These are phyloP conservation scores for Alternaria viburni DNA, from an alignment of 2,329 filamentous ascomycete genomes.

Conservation along the genomic window DNA sequence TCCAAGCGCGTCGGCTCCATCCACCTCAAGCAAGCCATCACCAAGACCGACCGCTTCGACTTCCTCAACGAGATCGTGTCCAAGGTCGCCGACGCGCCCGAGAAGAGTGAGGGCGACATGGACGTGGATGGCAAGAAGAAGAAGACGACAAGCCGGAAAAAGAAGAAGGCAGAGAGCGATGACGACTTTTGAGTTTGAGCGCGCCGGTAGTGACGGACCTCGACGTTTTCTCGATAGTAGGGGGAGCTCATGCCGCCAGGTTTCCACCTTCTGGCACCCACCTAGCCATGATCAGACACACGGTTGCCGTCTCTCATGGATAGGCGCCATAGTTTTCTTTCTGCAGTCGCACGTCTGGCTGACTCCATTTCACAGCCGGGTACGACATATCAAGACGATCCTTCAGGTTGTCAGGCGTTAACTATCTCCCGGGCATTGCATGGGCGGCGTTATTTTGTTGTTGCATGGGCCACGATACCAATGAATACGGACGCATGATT, in stretches of 20 bases:
- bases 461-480: constrained; percentile 26
- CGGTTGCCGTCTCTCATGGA: neutral
- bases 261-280: neutral
- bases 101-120: constrained; percentile 56
- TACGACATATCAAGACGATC: neutral
- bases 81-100: constrained; percentile 74
- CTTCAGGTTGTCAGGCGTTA: neutral
- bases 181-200: constrained; percentile 40
- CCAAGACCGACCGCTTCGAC: constrained; percentile 90
- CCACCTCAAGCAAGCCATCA: constrained; percentile 90
- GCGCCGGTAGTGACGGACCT: neutral
- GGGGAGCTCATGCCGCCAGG: neutral
- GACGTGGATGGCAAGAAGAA: constrained; percentile 54
- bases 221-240: neutral
- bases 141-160: constrained; percentile 48
- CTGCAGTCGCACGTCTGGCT: neutral
- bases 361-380: neutral
- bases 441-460: constrained; percentile 14
- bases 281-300: neutral
- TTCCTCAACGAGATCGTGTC: constrained; percentile 90
- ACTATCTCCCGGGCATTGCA: constrained; percentile 2
- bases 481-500: constrained; percentile 21
- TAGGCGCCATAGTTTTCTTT: neutral
- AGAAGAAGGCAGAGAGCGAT: constrained; percentile 49
- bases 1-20: constrained; percentile 88